Conservation (phyloP, 768 basidiomycete genomes). For the Steccherinum ochraceum region DNA sequence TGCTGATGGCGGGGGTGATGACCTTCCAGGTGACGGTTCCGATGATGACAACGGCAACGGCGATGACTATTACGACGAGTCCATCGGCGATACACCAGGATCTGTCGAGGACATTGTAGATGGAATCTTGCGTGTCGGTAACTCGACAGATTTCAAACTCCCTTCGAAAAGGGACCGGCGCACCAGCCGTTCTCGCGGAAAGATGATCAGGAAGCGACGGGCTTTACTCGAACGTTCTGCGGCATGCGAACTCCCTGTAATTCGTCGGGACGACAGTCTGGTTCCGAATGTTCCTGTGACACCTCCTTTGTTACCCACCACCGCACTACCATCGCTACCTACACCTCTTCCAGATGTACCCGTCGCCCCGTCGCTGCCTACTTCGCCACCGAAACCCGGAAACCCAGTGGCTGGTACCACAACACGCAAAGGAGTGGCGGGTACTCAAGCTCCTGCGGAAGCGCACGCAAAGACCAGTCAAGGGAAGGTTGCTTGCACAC, state of each 20-base stretch:
- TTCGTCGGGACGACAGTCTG: no score
- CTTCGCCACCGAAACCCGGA: background rate
- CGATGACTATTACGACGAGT: background rate
- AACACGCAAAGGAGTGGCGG: slow-evolving; percentile 14
- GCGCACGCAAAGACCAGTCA: slow-evolving; percentile 20
- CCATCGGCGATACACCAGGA: background rate
- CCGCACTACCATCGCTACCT: background rate
- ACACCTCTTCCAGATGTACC: no score
- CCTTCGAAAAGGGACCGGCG: background rate
- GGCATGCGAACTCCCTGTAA: no score
- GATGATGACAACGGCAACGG: background rate
- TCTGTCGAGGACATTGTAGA: slow-evolving; percentile 5
- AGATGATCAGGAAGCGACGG: background rate
- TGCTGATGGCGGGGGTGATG: slow-evolving; percentile 4
- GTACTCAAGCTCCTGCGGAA: slow-evolving; percentile 24
- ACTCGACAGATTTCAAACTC: background rate
- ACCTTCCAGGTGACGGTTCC: slow-evolving; percentile 1
- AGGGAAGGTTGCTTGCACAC: slow-evolving; percentile 33
- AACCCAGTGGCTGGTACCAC: slow-evolving; percentile 3
- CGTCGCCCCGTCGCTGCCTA: slow-evolving; percentile 5
- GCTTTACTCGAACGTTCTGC: background rate
- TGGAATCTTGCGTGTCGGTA: background rate
- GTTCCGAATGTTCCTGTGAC: background rate
- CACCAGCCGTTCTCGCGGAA: background rate
- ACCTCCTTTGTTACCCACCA: background rate